A percentile compares a stretch with the other conserved stretches of the same genome.
These are phyloP conservation scores for Thecamonas trahens DNA, from an alignment of 78 protist species.

Conservation along the genomic window DNA sequence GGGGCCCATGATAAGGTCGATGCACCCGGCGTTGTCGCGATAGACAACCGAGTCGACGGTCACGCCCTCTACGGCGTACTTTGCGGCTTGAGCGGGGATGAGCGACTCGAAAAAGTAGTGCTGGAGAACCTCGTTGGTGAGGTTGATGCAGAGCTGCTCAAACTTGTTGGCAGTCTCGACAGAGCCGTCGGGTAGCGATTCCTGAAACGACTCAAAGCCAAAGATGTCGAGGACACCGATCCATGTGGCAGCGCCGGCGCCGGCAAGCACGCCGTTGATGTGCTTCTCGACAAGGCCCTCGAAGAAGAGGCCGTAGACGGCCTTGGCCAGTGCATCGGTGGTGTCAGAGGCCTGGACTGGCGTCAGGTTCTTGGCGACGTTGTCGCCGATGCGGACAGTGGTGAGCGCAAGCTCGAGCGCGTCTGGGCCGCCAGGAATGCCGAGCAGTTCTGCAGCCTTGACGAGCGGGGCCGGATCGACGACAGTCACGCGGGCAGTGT, in stretches of 20 bases:
- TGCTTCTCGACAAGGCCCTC: not conserved
- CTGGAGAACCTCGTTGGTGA: no score
- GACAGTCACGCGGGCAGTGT: no score
- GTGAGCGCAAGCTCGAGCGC: not conserved
- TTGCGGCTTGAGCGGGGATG: no score
- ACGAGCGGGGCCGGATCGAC: not conserved
- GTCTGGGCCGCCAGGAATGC: not conserved
- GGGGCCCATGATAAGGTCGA: no score
- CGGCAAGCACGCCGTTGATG: constrained; percentile 16
- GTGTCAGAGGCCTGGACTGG: not conserved
- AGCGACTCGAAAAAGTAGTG: no score
- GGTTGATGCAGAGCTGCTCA: no score
- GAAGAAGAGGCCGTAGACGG: constrained; percentile 27
- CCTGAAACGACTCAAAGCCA: constrained; percentile 81
- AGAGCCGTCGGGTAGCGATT: no score
- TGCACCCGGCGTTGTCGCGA: no score
- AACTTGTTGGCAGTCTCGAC: constrained; percentile 43
- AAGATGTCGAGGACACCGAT: constrained; percentile 74
- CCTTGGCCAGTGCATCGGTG: constrained; percentile 28
- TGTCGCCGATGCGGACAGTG: not conserved
- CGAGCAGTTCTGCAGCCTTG: not conserved
- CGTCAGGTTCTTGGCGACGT: not conserved
- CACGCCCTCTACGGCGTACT: no score
- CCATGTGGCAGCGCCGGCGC: not conserved
- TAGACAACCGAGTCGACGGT: no score